phyloP scores from a whole-genome alignment of 352 stramenopile genomes.

The Phytophthora tentaculata region DNA sequence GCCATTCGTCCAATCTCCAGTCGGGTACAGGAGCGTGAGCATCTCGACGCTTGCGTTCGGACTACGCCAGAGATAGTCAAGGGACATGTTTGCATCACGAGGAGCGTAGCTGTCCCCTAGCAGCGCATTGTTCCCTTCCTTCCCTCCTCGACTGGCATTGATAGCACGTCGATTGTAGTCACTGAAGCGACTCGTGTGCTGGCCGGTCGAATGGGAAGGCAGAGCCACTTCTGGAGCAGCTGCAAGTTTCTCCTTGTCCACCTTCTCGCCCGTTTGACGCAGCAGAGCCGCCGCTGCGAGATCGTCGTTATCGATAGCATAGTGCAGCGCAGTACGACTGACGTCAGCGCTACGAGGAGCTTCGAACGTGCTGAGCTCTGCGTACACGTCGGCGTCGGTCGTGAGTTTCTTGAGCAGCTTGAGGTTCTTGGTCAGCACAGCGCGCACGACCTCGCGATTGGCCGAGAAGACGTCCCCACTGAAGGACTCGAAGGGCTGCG shows the following conservation, averaged over 20 bases:
- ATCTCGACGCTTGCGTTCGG: slow-evolving; percentile 60
- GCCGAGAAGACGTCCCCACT: slow-evolving; percentile 58
- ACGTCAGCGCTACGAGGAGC: slow-evolving; percentile 55
- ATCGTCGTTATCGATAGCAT: slow-evolving; percentile 70
- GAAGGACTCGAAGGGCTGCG: slow-evolving; percentile 44
- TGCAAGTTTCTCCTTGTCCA: slow-evolving; percentile 51
- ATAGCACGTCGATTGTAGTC: slow-evolving; percentile 85
- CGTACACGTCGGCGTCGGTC: slow-evolving; percentile 50
- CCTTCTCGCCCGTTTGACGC: slow-evolving; percentile 51
- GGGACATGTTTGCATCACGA: slow-evolving; percentile 13
- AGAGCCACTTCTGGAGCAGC: slow-evolving; percentile 58
- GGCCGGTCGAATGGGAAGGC: slow-evolving; percentile 75
- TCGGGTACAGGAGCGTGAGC: slow-evolving; percentile 73
- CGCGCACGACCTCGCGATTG: slow-evolving; percentile 71
- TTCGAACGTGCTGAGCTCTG: slow-evolving; percentile 58
- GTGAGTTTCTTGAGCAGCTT: slow-evolving; percentile 75
- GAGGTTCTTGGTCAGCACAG: slow-evolving; percentile 73
- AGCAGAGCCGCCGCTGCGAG: slow-evolving; percentile 50
- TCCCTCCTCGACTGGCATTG: slow-evolving; percentile 80
- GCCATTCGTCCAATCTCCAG: slow-evolving; percentile 55
- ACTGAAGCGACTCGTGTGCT: slow-evolving; percentile 79
- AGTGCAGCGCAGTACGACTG: slow-evolving; percentile 55
- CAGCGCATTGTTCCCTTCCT: slow-evolving; percentile 81
- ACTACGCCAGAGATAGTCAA: slow-evolving; percentile 50
- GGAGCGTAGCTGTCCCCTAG: slow-evolving; percentile 42